Conservation (phyloP, 176 grass and related monocot genomes). For the Olyra latifolia region DNA sequence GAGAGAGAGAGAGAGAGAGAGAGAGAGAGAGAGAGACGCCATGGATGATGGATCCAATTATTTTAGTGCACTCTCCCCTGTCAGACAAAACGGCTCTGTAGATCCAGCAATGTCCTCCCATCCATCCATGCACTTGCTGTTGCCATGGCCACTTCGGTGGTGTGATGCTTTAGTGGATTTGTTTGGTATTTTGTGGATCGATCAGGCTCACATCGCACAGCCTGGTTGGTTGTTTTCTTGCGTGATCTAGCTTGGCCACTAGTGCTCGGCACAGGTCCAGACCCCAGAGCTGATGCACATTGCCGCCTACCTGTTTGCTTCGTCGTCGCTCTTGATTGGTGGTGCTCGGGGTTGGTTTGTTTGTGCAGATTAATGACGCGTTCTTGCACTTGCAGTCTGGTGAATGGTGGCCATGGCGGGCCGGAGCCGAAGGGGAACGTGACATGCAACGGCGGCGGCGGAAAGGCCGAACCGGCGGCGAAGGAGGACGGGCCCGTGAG, state of each 20-base stretch:
- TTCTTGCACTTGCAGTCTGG: conserved; percentile 8
- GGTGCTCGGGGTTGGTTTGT: not conserved
- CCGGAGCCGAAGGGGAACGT: not conserved
- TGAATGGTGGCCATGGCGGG: conserved; percentile 17
- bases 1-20: no score
- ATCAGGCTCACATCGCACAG: conserved; percentile 25
- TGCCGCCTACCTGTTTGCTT: not conserved
- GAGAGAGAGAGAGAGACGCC: not conserved
- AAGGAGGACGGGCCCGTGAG: not conserved
- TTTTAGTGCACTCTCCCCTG: conserved; percentile 18
- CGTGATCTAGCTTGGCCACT: conserved; percentile 23
- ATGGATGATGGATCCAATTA: conserved; percentile 29
- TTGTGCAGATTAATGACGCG: not conserved
- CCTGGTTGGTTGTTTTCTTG: conserved; percentile 1
- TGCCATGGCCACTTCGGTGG: conserved; percentile 16
- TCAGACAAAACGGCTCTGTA: conserved; percentile 42
- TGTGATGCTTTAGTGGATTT: not conserved
- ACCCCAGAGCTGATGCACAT: not conserved
- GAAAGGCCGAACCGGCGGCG: not conserved
- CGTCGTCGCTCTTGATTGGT: not conserved
- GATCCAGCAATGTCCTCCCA: conserved; percentile 28
- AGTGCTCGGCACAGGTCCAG: not conserved
- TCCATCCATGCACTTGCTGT: conserved; percentile 7
- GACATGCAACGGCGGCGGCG: not conserved
- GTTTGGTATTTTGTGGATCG: conserved; percentile 20